Evolutionary conservation across 495 filamentous ascomycete species (phyloP).

Genomic region (Melanomma pulvis-pyrius): DNA sequence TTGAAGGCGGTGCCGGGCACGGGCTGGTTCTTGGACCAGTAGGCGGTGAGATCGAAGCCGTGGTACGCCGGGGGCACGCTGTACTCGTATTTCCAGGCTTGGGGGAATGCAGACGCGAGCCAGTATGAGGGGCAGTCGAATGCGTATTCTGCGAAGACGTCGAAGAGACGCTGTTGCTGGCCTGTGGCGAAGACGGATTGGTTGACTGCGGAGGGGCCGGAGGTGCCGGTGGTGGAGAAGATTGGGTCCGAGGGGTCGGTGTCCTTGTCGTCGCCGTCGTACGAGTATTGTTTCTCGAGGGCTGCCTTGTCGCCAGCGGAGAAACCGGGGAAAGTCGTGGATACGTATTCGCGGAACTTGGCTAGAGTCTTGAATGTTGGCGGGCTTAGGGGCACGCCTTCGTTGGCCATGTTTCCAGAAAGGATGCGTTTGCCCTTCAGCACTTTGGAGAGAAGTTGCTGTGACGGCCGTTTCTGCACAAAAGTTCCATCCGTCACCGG

Average conservation of each 20-base stretch:
- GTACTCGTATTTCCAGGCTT: conserved; percentile 41
- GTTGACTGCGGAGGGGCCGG: conserved; percentile 29
- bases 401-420: conserved; percentile 48
- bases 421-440: conserved; percentile 59
- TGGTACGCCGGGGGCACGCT: conserved; percentile 31
- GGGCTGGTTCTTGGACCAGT: conserved; percentile 16
- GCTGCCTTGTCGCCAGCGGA: conserved; percentile 18
- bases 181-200: conserved; percentile 35
- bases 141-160: conserved; percentile 39
- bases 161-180: conserved; percentile 34
- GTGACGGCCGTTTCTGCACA: conserved; percentile 55
- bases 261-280: conserved; percentile 17
- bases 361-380: conserved; percentile 17
- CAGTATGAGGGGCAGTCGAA: conserved; percentile 40
- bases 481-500: conserved; percentile 66
- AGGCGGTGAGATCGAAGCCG: conserved; percentile 35
- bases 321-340: conserved; percentile 33
- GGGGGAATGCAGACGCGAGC: conserved; percentile 35
- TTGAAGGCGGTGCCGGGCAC: conserved; percentile 29
- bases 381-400: conserved; percentile 39
- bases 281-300: conserved; percentile 31
- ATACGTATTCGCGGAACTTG: conserved; percentile 32
- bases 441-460: conserved; percentile 53
- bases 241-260: conserved; percentile 17
- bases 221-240: conserved; percentile 31